Base-by-base conservation (phyloP, 2,329 filamentous ascomycete genomes). In the Aspergillus tanneri region DNA sequence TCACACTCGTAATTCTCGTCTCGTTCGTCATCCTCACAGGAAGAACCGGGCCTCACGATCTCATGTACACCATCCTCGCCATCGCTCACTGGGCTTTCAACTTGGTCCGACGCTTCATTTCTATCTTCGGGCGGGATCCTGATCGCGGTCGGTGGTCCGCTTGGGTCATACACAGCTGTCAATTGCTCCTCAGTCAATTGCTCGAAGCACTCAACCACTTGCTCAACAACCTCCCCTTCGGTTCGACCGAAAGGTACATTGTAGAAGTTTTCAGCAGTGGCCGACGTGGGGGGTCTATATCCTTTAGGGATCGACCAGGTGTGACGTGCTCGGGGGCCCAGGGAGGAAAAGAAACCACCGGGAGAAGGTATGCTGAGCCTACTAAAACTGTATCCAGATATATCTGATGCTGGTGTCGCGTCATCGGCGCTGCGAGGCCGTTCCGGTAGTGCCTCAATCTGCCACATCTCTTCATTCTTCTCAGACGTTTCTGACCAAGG, bases 231-330 rank as follows among this genome's bases (percentile, higher is more conserved):
- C 5, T 73, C 65, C 12, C 71, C 69, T 38, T 71, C 54, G 42
- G 75, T 66, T 18, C 71, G 71, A 55, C 77, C 79, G 86, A 90
- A 96, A 3, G 91, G 90, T 22, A 86, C 80, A 54, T 86, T 85
- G 72, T 97, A 97, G 63, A 96, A 97, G 54, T 87, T 83, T 66
- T 96, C 89, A 8, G 92, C 92, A n/a, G 87, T 90, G 23, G 90
- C 89, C 1, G 92, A 96, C 0, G 89, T 92, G 1, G 90, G 90
- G 6, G 81, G 77, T 10, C 79, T 77, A 16, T 78, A 76, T 57
- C 69, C 73, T 22, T 73, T 72, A 9, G 79, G 76, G 50, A 85
- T 73, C 61, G 89, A 84, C 92, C 92, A 97, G 10, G 91, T 93
- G 62, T 85, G 84, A 43, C 90, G 83, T 28, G 86, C 84, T 44